phyloP scores from a whole-genome alignment of 805 yeast species.

The Suhomyces sp. region DNA sequence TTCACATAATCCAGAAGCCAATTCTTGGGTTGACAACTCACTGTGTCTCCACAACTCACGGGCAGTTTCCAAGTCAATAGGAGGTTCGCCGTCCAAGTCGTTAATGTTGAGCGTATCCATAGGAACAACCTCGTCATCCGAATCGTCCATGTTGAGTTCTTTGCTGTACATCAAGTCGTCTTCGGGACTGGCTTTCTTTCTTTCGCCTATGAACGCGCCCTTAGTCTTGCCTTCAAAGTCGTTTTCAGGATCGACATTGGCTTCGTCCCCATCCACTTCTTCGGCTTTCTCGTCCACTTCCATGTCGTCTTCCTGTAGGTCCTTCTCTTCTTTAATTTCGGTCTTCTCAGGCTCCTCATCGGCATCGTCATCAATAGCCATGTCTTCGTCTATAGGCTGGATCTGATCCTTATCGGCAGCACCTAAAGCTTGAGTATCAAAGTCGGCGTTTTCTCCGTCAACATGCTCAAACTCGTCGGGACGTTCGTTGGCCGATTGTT shows the following conservation, averaged over 20 bases:
- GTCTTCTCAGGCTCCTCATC: conserved; percentile 5
- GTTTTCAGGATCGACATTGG: conserved; percentile 35
- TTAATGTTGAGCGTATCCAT: conserved; percentile 7
- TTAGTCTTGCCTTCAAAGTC: conserved; percentile 48
- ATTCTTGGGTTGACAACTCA: conserved; percentile 81
- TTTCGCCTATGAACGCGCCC: conserved; percentile 52
- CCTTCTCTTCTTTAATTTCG: conserved; percentile 11
- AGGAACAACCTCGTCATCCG: conserved; percentile 12
- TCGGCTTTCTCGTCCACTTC: conserved; percentile 19
- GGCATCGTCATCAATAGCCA: conserved; percentile 73
- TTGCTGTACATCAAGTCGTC: conserved; percentile 21
- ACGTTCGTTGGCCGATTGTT: conserved; percentile 57
- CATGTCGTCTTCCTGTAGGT: conserved; percentile 12
- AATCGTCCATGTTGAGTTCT: conserved; percentile 19
- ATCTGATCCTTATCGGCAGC: conserved; percentile 78
- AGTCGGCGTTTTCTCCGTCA: conserved; percentile 73
- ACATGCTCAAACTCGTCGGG: conserved; percentile 87
- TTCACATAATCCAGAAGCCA: conserved; percentile 85
- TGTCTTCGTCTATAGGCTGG: conserved; percentile 73
- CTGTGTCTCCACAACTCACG: conserved; percentile 77
- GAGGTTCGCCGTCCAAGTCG: conserved; percentile 30
- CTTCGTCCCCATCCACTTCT: conserved; percentile 27
- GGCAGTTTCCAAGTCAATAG: conserved; percentile 61
- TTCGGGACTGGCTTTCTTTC: conserved; percentile 33
- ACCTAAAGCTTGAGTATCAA: conserved; percentile 90